Conservation (phyloP, 345 rosid genomes). For the Geranium brycei region DNA sequence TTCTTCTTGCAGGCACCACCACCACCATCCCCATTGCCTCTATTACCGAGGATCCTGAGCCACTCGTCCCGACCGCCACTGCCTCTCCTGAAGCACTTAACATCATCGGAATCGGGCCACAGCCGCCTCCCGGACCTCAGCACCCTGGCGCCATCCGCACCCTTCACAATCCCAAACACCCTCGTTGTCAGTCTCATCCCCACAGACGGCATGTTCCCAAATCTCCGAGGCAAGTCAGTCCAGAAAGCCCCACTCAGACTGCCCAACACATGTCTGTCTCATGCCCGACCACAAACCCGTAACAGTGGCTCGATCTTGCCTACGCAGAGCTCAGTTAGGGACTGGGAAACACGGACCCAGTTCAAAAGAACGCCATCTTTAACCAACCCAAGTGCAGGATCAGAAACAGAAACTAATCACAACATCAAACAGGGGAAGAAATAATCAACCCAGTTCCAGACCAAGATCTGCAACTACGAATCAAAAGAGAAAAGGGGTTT, state of each 20-base stretch:
- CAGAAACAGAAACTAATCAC: constrained; percentile 1
- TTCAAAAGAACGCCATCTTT: background rate
- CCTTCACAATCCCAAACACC: constrained; percentile 70
- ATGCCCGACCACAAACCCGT: background rate
- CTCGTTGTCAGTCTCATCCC: constrained; percentile 65
- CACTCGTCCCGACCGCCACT: constrained; percentile 37
- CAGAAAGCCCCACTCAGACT: background rate
- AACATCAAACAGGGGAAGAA: background rate
- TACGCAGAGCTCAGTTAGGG: background rate
- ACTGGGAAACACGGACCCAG: background rate
- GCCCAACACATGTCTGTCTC: background rate
- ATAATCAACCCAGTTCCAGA: background rate
- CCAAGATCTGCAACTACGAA: background rate
- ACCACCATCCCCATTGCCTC: constrained; percentile 6
- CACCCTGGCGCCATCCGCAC: constrained; percentile 64
- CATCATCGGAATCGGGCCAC: constrained; percentile 42
- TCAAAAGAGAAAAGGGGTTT: background rate
- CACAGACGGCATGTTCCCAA: constrained; percentile 56
- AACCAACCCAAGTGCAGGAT: background rate
- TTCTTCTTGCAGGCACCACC: constrained; percentile 15
- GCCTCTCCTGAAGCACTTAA: constrained; percentile 30
- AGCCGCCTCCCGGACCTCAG: constrained; percentile 79
- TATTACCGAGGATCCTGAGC: constrained; percentile 17
- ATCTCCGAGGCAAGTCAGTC: background rate
- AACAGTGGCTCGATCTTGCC: background rate